phyloP scores from a whole-genome alignment of 441 rosid species.

The Euphorbia schlechtendalii region DNA sequence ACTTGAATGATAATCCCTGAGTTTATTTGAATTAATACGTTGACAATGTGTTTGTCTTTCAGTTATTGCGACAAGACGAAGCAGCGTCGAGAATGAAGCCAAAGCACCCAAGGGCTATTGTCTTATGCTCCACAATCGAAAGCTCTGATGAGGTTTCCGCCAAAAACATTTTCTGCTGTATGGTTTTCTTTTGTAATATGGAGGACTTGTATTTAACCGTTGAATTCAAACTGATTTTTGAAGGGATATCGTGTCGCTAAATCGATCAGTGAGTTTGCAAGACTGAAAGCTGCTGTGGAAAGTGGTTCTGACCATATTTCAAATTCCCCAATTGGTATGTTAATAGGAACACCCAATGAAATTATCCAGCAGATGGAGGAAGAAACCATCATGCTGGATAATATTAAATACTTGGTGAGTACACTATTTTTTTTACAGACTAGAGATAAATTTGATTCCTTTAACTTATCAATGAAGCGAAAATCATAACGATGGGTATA shows the following conservation, averaged over 20 bases:
- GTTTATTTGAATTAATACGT: background rate
- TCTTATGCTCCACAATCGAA: slow-evolving; percentile 10
- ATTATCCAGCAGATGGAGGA: slow-evolving; percentile 32
- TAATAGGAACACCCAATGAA: slow-evolving; percentile 39
- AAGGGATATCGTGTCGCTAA: slow-evolving; percentile 22
- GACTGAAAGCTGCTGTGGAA: slow-evolving; percentile 7
- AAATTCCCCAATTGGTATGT: slow-evolving; percentile 32
- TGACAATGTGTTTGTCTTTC: background rate
- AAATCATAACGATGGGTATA: no score
- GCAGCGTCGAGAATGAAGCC: slow-evolving; percentile 6
- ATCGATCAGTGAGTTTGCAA: slow-evolving; percentile 24
- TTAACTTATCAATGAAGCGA: background rate
- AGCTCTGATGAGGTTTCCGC: slow-evolving; percentile 8
- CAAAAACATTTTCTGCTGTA: background rate
- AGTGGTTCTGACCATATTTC: slow-evolving; percentile 8
- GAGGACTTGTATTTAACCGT: background rate
- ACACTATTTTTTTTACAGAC: background rate
- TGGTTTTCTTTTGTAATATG: background rate
- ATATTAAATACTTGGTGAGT: slow-evolving; percentile 29
- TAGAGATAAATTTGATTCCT: background rate
- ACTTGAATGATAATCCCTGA: background rate
- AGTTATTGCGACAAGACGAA: slow-evolving; percentile 11
- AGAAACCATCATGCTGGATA: slow-evolving; percentile 17
- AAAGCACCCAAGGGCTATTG: slow-evolving; percentile 11
- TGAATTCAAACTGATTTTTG: background rate